Percentiles rank a stretch among this genome's conserved stretches.
phyloP scores from a whole-genome alignment of 768 basidiomycete genomes.

The Hygrophoropsis aurantiaca region DNA sequence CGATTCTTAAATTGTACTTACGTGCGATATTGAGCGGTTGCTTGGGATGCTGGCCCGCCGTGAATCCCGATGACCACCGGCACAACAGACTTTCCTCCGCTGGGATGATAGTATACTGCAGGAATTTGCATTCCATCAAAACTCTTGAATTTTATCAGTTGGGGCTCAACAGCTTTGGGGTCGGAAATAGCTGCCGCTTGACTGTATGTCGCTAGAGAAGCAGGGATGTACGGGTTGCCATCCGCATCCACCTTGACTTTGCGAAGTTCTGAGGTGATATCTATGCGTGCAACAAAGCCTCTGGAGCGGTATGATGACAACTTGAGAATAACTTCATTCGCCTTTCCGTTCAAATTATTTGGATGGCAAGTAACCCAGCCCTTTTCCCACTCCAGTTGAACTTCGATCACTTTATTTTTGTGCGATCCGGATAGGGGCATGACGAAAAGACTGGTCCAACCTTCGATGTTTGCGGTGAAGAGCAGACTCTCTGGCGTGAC shows the following conservation, averaged over 20 bases:
- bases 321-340: constrained; percentile 30
- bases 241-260: constrained; percentile 17
- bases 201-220: constrained; percentile 25
- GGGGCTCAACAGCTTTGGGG: constrained; percentile 26
- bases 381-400: constrained; percentile 29
- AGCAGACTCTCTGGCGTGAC: constrained; percentile 28
- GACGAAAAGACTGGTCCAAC: constrained; percentile 31
- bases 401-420: constrained; percentile 29
- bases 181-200: constrained; percentile 34
- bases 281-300: constrained; percentile 30
- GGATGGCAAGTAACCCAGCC: constrained; percentile 29
- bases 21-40: constrained; percentile 33
- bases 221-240: constrained; percentile 26
- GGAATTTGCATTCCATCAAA: constrained; percentile 42
- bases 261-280: constrained; percentile 23
- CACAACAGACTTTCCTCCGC: constrained; percentile 20
- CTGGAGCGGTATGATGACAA: constrained; percentile 32
- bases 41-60: constrained; percentile 39
- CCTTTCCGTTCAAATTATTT: constrained; percentile 33
- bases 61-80: constrained; percentile 39
- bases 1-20: constrained; percentile 14
- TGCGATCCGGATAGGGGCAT: constrained; percentile 29
- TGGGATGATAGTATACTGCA: constrained; percentile 43
- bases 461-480: constrained; percentile 40
- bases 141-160: constrained; percentile 37